phyloP scores from a whole-genome alignment of 768 basidiomycete genomes.

The Rhizopogon sp. region DNA sequence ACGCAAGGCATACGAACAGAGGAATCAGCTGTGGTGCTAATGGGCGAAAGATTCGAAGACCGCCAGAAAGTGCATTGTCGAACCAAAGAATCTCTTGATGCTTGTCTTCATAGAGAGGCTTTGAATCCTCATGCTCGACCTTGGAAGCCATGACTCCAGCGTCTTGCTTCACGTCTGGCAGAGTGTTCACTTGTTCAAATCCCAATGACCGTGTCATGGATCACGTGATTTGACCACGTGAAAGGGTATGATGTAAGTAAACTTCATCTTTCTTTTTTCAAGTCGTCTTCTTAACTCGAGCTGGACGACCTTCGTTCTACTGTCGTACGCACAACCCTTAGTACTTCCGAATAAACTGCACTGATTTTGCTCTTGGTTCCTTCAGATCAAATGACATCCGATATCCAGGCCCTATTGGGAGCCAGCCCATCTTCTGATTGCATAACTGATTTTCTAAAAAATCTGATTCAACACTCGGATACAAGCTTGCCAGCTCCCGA shows the following conservation, averaged over 20 bases:
- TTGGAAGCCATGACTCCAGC: background rate
- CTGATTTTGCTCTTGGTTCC: background rate
- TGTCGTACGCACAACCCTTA: background rate
- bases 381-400: conserved; percentile 8
- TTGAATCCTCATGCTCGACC: conserved; percentile 1
- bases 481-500: conserved; percentile 37
- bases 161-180: background rate
- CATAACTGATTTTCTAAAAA: conserved; percentile 38
- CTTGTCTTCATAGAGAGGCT: background rate
- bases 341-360: background rate
- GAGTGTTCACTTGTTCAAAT: background rate
- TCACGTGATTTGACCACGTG: background rate
- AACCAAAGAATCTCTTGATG: background rate
- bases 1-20: conserved; percentile 49
- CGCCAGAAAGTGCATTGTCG: conserved; percentile 5
- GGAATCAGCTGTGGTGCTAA: conserved; percentile 65
- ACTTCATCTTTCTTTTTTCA: too few species aligned
- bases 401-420: conserved; percentile 42
- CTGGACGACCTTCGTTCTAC: background rate
- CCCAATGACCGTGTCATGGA: too few species aligned
- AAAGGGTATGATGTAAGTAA: background rate
- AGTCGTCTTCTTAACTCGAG: background rate
- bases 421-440: conserved; percentile 41
- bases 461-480: conserved; percentile 17
- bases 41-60: conserved; percentile 37